phyloP scores from a whole-genome alignment of 768 basidiomycete genomes.

The Pleurotus citrinopileatus region DNA sequence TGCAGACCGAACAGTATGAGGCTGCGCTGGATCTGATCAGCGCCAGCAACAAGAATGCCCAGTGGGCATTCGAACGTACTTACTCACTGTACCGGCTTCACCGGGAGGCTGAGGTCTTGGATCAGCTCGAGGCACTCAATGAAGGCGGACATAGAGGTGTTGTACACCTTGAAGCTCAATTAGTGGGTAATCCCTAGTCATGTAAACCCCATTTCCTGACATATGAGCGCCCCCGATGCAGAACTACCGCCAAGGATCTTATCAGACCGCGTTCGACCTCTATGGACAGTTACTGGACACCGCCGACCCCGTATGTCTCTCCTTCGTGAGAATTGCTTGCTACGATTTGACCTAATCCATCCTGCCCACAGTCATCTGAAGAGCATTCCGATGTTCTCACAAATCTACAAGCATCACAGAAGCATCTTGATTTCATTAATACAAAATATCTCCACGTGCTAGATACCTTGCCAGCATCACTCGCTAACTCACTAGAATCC shows the following conservation, averaged over 20 bases:
- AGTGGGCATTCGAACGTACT: slow-evolving; percentile 62
- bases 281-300: slow-evolving; percentile 82
- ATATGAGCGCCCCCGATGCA: slow-evolving; percentile 23
- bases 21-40: slow-evolving; percentile 61
- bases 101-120: slow-evolving; percentile 63
- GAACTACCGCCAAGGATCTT: slow-evolving; percentile 78
- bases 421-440: slow-evolving; percentile 82
- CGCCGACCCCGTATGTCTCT: slow-evolving; percentile 64
- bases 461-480: slow-evolving; percentile 52
- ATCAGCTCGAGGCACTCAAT: slow-evolving; percentile 49
- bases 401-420: slow-evolving; percentile 79
- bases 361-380: slow-evolving; percentile 61
- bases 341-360: slow-evolving; percentile 8
- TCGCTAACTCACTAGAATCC: slow-evolving; percentile 56
- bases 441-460: slow-evolving; percentile 63
- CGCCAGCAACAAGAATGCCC: slow-evolving; percentile 18
- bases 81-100: slow-evolving; percentile 88
- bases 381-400: slow-evolving; percentile 86
- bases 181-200: slow-evolving; percentile 48
- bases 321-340: not conserved
- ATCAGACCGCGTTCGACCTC: slow-evolving; percentile 68
- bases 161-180: slow-evolving; percentile 82
- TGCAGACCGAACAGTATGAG: slow-evolving; percentile 83
- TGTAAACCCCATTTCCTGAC: slow-evolving; percentile 14
- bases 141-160: slow-evolving; percentile 58